Conservation (phyloP, 257 asterid genomes). For the Coffea eugenioides region DNA sequence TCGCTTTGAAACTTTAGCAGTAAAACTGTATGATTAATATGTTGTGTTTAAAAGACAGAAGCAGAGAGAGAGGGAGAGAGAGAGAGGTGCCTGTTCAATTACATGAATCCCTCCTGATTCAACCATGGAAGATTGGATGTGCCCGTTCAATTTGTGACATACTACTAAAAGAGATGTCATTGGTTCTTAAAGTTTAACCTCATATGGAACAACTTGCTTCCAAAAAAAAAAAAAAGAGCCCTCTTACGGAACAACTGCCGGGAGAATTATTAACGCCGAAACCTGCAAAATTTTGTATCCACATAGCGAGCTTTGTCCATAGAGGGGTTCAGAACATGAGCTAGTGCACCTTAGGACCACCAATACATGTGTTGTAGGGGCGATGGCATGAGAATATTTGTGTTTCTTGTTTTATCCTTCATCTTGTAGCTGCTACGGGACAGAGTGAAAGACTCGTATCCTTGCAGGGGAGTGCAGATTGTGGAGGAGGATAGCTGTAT, state of each 20-base stretch:
- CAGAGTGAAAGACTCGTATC: conserved; percentile 26
- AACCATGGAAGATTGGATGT: not conserved
- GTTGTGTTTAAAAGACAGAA: too few species aligned
- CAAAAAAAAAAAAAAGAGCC: too few species aligned
- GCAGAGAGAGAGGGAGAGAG: too few species aligned
- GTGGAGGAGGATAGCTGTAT: not conserved
- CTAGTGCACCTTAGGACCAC: conserved; percentile 26
- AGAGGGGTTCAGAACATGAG: not conserved
- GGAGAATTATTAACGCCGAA: not conserved
- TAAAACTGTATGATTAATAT: not conserved
- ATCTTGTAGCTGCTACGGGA: conserved; percentile 20
- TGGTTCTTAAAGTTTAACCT: not conserved
- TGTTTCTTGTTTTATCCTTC: conserved; percentile 38
- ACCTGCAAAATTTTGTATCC: not conserved
- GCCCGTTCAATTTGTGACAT: not conserved
- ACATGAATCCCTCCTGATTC: not conserved
- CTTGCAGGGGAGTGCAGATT: conserved; percentile 33
- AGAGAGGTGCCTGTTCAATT: too few species aligned
- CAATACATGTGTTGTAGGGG: conserved; percentile 27
- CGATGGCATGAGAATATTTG: conserved; percentile 34
- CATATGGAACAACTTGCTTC: not conserved
- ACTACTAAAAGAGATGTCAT: not conserved
- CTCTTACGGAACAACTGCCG: not conserved
- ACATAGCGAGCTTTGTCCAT: not conserved
- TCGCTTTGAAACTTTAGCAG: not conserved